Evolutionary conservation across 345 rosid species (phyloP), one percentile per base, ranked within the genome.

Genomic region (Diplotaxis tenuifolia): DNA sequence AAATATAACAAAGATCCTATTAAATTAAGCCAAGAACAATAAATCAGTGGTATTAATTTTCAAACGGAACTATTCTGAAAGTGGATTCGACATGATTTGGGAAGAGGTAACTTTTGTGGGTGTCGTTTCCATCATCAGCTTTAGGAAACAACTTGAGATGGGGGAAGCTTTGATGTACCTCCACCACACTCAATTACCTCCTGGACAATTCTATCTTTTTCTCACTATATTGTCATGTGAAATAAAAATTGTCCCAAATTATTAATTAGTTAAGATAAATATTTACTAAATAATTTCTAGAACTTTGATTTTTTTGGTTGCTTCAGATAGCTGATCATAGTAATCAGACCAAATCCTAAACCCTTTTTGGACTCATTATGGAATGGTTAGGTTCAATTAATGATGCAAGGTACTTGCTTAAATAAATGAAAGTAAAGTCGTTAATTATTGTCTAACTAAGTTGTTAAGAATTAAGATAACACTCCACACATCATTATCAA

Each of bases 131-230:
- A 77, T 72, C 76, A 72, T 65, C 76, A 77, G 80, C 80, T 77
- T 72, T 72, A 72, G 73, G 80, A 71, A 72, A 77, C 80, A 77
- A 66, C 76, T 77, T 77, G 73, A 66, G 73, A 77, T 77, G 80
- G 80, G 60, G 54, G 80, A 66, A 59, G 65, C 73, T 77, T 66
- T 72, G 80, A 72, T 77, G 80, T 77, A 77, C 73, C 72, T 66
- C 79, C 80, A 77, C 80, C 80, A 55, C 72, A 77, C 76, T 77
- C 68, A 23, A 77, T 71, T 77, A 14, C 65, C 15, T 65, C 34
- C 62, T 77, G 71, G 76, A 77, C 76, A 56, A 18, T 8, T 47
- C 5, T 2, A 14, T 74, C 5, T 67, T 29, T 21, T 9, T 47
- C 7, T 29, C 9, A 5, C 34, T 29, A 32, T 19, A 14, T 40